Evolutionary conservation across 2,329 filamentous ascomycete species (phyloP).

Genomic region (Fusarium coicis): DNA sequence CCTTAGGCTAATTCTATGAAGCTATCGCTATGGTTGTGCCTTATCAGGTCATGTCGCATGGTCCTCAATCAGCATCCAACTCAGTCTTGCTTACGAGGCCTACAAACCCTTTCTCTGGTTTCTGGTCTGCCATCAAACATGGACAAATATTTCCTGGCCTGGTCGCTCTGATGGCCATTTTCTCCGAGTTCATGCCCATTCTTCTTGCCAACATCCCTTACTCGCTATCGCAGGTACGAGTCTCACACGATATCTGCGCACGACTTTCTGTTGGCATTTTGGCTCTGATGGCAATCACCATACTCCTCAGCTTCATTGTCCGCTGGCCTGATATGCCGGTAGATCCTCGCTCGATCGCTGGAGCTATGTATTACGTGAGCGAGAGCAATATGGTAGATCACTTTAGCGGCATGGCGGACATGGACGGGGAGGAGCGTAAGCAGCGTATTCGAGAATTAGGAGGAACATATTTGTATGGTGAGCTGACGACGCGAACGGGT

Average conservation of each 20-base stretch:
- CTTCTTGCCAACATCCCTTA: constrained; percentile 61
- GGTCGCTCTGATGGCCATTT: constrained; percentile 55
- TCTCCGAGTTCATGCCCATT: constrained; percentile 62
- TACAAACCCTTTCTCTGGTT: constrained; percentile 58
- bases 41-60: constrained; percentile 53
- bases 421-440: constrained; percentile 35
- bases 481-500: constrained; percentile 34
- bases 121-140: constrained; percentile 47
- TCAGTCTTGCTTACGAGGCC: constrained; percentile 55
- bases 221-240: constrained; percentile 53
- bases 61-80: constrained; percentile 48
- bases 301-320: constrained; percentile 54
- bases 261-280: constrained; percentile 54
- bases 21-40: constrained; percentile 59
- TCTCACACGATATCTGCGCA: constrained; percentile 54
- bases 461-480: constrained; percentile 39
- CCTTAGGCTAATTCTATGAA: constrained; percentile 32
- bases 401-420: constrained; percentile 37
- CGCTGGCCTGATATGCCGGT: constrained; percentile 58
- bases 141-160: constrained; percentile 52
- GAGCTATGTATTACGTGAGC: constrained; percentile 56
- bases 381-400: constrained; percentile 42
- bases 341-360: constrained; percentile 59
- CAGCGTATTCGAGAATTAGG: constrained; percentile 38
- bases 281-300: constrained; percentile 54